Percentiles rank a stretch among this genome's conserved stretches.
Evolutionary conservation across 371 early-diverging fungal species (phyloP).

Genomic region (Mortierella sp.): DNA sequence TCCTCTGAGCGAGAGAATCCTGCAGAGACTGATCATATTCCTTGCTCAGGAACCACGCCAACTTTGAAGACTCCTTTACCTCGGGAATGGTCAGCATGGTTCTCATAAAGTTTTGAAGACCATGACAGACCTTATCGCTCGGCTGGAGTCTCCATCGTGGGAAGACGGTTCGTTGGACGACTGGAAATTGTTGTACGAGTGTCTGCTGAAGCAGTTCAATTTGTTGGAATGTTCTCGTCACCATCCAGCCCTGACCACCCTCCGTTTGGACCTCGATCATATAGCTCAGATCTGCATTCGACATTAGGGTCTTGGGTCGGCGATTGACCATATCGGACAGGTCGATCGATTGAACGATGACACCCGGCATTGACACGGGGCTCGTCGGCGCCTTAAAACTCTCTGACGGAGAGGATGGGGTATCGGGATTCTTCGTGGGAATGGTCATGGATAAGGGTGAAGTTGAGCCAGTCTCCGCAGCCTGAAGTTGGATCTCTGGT

Average conservation of each 20-base stretch:
- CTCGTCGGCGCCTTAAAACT: background rate
- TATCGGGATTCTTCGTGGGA: background rate
- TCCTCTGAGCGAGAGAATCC: background rate
- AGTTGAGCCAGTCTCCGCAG: too few species aligned
- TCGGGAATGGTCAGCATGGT: slow-evolving; percentile 42
- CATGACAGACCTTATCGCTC: slow-evolving; percentile 48
- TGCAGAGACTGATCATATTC: slow-evolving; percentile 33
- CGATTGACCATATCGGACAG: slow-evolving; percentile 39
- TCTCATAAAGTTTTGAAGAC: slow-evolving; percentile 31
- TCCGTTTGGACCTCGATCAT: slow-evolving; percentile 47
- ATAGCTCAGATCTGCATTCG: slow-evolving; percentile 34
- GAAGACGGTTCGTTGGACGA: slow-evolving; percentile 37
- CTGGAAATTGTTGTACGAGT: slow-evolving; percentile 30
- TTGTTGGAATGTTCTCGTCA: slow-evolving; percentile 47
- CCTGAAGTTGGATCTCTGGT: background rate
- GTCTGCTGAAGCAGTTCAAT: slow-evolving; percentile 33
- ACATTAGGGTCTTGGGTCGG: slow-evolving; percentile 44
- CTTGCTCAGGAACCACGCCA: slow-evolving; percentile 49
- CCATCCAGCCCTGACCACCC: slow-evolving; percentile 46
- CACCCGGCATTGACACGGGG: background rate
- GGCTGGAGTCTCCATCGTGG: slow-evolving; percentile 51
- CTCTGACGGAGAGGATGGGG: background rate
- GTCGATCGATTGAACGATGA: slow-evolving; percentile 15
- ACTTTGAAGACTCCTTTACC: slow-evolving; percentile 19
- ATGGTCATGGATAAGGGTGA: background rate